Evolutionary conservation across 2,329 filamentous ascomycete species (phyloP), one percentile per base, ranked within the genome.

Genomic region (Nigrospora osmanthi): DNA sequence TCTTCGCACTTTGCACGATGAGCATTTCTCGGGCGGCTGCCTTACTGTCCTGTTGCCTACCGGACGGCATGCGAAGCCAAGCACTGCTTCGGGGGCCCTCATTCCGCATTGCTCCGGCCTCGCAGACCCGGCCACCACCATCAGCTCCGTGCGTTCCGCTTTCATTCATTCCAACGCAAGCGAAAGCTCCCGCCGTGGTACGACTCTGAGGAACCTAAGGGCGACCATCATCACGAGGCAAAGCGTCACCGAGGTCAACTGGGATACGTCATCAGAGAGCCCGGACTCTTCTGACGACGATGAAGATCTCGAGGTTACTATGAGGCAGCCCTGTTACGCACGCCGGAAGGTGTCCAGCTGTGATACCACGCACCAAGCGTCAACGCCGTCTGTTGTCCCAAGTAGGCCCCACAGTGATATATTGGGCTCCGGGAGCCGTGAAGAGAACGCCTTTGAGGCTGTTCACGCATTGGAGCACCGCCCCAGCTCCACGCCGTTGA

Each of bases 201-300:
- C 17, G 16, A 31, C 35, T 32, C 19, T 38, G 34, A 14, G 23
- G 35, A 9, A 38, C 47, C 35, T 47, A 11, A 56, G 51, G 46
- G 46, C 54, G 9, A 61, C 56, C 9, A 56, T 54, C 33, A 54
- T 62, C 42, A 59, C 59, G 15, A 57, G 58, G 33, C 58, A 59
- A 35, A 61, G 59, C 35, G 53, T 62, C n/a, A 60, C 57, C 16
- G 57, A 62, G 40, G 53, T 61, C 35, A 52, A 54, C 38, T 62
- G 54, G 60, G 54, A 50, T 28, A 51, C 45, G 11, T 42, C 52
- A 13, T 46, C 48, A 34, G 49, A 50, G 14, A 36, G 33, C 44
- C 43, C 39, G 6, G 32, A 44, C 12, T 33, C 10, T 16, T 42
- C 38, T 32, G 17, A 28, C 43, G 46, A 6, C 7, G 31, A 16